phyloP scores from a whole-genome alignment of 208 protist species.

The Zelonia costaricensis region DNA sequence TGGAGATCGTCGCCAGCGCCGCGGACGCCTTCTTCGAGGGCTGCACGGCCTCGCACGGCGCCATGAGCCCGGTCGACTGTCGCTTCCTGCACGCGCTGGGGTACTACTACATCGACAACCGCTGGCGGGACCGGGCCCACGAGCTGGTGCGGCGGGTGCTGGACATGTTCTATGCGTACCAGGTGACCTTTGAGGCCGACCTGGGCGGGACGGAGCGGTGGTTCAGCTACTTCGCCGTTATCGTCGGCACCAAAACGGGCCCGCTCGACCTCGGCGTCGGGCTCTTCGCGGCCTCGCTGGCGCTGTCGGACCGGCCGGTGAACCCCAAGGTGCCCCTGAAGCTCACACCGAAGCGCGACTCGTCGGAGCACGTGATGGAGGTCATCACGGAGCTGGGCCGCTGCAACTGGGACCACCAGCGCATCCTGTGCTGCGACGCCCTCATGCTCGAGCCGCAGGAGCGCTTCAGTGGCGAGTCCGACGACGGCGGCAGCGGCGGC shows the following conservation, averaged over 20 bases:
- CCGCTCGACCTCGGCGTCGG: slow-evolving; percentile 76
- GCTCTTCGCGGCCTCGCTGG: slow-evolving; percentile 58
- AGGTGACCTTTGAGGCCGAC: slow-evolving; percentile 29
- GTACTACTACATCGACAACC: slow-evolving; percentile 54
- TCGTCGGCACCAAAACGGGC: slow-evolving; percentile 68
- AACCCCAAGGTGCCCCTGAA: slow-evolving; percentile 43
- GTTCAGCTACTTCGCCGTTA: slow-evolving; percentile 50
- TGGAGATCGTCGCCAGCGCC: slow-evolving; percentile 32
- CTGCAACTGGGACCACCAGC: slow-evolving; percentile 62
- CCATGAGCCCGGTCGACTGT: slow-evolving; percentile 48
- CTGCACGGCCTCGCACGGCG: slow-evolving; percentile 36
- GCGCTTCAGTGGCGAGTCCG: slow-evolving; percentile 8
- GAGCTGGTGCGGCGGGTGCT: slow-evolving; percentile 46
- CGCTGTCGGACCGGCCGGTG: slow-evolving; percentile 29
- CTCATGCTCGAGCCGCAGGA: slow-evolving; percentile 46
- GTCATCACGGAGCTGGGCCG: slow-evolving; percentile 54
- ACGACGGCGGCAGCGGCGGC: slow-evolving; percentile 3
- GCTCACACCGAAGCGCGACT: slow-evolving; percentile 37
- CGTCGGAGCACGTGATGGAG: slow-evolving; percentile 34
- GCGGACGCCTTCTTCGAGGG: slow-evolving; percentile 40
- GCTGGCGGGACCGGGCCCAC: slow-evolving; percentile 34
- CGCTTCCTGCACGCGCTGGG: slow-evolving; percentile 37
- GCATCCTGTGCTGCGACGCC: slow-evolving; percentile 50
- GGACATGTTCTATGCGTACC: slow-evolving; percentile 60
- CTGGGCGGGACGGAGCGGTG: slow-evolving; percentile 37